Evolutionary conservation across 352 stramenopile species (phyloP).

Genomic region (Globisporangium nodosum): DNA sequence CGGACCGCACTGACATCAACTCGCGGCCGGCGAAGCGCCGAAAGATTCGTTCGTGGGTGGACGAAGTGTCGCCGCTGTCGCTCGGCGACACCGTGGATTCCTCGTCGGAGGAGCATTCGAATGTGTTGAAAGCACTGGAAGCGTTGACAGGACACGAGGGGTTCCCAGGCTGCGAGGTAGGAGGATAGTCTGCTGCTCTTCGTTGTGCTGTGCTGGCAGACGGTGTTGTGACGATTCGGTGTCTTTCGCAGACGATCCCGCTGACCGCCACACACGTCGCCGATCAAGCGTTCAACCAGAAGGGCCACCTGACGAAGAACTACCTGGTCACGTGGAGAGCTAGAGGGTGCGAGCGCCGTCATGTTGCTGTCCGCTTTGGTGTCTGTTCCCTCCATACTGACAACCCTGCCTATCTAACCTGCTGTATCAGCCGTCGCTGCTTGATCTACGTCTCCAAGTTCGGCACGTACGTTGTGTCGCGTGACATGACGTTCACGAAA

Average conservation of each 20-base stretch:
- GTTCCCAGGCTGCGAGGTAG: constrained; percentile 82
- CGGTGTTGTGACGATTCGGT: constrained; percentile 1
- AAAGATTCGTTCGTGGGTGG: constrained; percentile 85
- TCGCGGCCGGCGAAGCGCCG: constrained; percentile 59
- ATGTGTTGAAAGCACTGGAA: constrained; percentile 42
- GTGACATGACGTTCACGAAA: constrained; percentile 81
- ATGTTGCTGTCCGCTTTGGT: neutral
- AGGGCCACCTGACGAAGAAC: constrained; percentile 67
- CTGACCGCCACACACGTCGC: constrained; percentile 81
- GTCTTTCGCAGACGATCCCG: constrained; percentile 56
- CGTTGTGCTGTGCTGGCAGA: no score
- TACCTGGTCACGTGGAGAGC: constrained; percentile 85
- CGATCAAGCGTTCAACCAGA: constrained; percentile 62
- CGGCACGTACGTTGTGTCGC: constrained; percentile 75
- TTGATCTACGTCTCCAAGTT: constrained; percentile 65
- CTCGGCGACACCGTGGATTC: constrained; percentile 54
- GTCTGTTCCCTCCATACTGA: neutral
- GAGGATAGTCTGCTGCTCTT: neutral
- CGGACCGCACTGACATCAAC: constrained; percentile 44
- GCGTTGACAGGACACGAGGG: constrained; percentile 69
- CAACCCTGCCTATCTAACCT: neutral
- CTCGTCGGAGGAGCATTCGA: constrained; percentile 62
- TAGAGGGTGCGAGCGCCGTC: constrained; percentile 40
- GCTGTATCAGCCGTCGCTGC: constrained; percentile 52
- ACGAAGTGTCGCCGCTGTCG: constrained; percentile 61